Conservation (phyloP, 441 rosid species). For the Populus hybrid region DNA sequence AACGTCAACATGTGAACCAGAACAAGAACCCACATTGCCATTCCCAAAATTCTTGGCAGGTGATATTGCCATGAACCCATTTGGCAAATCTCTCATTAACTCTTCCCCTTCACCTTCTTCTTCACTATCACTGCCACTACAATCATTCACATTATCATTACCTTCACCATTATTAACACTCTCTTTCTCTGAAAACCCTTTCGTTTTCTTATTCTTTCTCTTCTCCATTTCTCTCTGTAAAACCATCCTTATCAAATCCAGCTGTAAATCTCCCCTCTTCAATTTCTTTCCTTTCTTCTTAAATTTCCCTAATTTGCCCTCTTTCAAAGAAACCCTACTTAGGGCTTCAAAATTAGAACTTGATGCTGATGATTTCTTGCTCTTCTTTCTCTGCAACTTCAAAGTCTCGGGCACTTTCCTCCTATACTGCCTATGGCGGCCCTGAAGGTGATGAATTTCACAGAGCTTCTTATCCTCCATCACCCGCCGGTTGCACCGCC, state of each 20-base stretch:
- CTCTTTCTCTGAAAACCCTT: constrained; percentile 20
- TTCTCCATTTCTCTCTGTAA: constrained; percentile 79
- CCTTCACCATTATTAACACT: constrained; percentile 16
- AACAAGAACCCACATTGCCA: constrained; percentile 41
- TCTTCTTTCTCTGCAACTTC: constrained; percentile 52
- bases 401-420: constrained; percentile 61
- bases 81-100: constrained; percentile 75
- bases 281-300: constrained; percentile 53
- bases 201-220: constrained; percentile 33
- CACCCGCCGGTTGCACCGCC: constrained; percentile 85
- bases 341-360: not conserved
- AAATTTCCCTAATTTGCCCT: constrained; percentile 31
- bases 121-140: constrained; percentile 21
- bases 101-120: constrained; percentile 34
- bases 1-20: constrained; percentile 50
- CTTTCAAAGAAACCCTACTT: constrained; percentile 16
- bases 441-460: constrained; percentile 75
- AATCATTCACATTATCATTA: constrained; percentile 14
- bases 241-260: constrained; percentile 78
- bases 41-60: constrained; percentile 48
- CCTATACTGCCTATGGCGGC: constrained; percentile 47
- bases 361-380: constrained; percentile 19
- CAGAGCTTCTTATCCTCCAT: constrained; percentile 79
- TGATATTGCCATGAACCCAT: constrained; percentile 91
- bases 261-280: constrained; percentile 62